A percentile compares a stretch with the other conserved stretches of the same genome.
phyloP scores from a whole-genome alignment of 2,329 filamentous ascomycete species.

The Colletotrichum navitas region DNA sequence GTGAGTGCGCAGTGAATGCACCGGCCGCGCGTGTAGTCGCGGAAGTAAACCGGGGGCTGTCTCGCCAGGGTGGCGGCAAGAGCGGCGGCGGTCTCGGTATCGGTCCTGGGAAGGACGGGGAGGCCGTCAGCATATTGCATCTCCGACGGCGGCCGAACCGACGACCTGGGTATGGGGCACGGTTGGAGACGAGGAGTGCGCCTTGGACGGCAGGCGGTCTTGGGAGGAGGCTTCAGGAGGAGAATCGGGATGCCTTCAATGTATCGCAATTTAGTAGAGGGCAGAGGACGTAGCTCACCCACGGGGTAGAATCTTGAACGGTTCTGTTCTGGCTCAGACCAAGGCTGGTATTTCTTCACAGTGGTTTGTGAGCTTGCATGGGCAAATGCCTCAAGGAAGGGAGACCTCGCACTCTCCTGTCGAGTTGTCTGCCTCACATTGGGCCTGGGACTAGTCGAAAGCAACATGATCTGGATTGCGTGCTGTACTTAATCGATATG shows the following conservation, averaged over 20 bases:
- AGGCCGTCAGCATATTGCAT: conserved; percentile 17
- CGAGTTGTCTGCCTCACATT: background rate
- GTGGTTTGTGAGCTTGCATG: background rate
- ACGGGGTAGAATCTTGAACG: too few relatives aligned
- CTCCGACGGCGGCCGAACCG: background rate
- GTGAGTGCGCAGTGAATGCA: conserved; percentile 24
- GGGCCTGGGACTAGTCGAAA: background rate
- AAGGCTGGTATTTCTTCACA: too few relatives aligned
- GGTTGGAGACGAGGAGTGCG: too few relatives aligned
- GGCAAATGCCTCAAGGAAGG: too few relatives aligned
- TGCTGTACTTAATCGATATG: background rate
- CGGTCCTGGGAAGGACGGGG: background rate
- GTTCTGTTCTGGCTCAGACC: background rate
- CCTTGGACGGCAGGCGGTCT: background rate
- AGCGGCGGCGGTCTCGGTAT: background rate
- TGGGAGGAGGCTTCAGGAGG: background rate
- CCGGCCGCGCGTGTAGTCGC: conserved; percentile 8
- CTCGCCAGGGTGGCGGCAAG: background rate
- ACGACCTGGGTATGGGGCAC: background rate
- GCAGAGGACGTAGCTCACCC: background rate
- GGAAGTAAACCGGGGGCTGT: background rate
- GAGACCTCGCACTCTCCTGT: too few relatives aligned
- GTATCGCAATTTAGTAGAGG: background rate
- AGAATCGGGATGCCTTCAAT: conserved; percentile 5
- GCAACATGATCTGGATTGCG: background rate